phyloP scores from a whole-genome alignment of 805 yeast genomes.

The Blastobotrys americana region DNA sequence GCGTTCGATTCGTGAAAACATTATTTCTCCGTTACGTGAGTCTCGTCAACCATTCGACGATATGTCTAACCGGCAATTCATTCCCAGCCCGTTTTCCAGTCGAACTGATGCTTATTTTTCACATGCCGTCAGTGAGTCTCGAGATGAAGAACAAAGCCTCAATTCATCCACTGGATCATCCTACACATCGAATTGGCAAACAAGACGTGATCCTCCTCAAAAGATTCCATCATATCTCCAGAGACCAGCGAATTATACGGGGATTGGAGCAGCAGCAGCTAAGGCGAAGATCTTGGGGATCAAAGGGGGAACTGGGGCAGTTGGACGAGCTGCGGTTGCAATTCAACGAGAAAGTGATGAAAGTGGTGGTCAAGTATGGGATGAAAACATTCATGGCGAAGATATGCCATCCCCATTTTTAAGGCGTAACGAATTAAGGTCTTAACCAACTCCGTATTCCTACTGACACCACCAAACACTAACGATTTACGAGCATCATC shows the following conservation, averaged over 20 bases:
- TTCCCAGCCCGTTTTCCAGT: conserved; percentile 3
- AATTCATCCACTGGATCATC: conserved; percentile 3
- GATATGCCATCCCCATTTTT: conserved; percentile 32
- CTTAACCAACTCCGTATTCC: no score
- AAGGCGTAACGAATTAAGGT: conserved; percentile 13
- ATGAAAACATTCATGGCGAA: conserved; percentile 22
- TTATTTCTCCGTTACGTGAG: conserved; percentile 23
- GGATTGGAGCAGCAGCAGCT: conserved; percentile 28
- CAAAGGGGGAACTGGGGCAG: conserved; percentile 25
- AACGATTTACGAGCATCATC: no score
- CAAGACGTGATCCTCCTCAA: conserved; percentile 5
- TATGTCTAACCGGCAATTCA: conserved; percentile 8
- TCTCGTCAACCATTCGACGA: conserved; percentile 12
- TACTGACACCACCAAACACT: no score
- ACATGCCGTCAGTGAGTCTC: neutral
- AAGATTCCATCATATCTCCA: neutral
- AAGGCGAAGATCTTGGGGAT: conserved; percentile 25
- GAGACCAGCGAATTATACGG: conserved; percentile 3
- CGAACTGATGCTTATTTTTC: conserved; percentile 6
- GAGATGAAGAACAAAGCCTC: conserved; percentile 5
- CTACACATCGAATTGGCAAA: conserved; percentile 11
- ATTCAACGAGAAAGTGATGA: conserved; percentile 28
- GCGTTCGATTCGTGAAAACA: conserved; percentile 20
- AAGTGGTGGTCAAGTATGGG: conserved; percentile 21
- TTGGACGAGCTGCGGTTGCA: conserved; percentile 25